Base-by-base conservation (phyloP, 164 flowering plant species). In the Annona squamosa region DNA sequence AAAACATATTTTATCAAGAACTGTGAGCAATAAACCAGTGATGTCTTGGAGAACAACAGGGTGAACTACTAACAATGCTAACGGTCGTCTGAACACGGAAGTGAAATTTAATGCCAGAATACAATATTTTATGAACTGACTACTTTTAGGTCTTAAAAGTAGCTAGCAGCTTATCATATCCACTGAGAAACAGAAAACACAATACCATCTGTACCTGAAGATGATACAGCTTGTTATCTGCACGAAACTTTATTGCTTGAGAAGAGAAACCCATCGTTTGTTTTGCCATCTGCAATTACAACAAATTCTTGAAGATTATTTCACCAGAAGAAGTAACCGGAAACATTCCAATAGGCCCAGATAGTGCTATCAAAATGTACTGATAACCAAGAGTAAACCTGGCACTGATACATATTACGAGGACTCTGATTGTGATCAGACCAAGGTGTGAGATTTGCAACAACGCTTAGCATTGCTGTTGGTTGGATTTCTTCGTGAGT, bases 341-440 rank as follows among this genome's bases (percentile, higher is more conserved):
- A 46, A 68, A 68, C 41, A 68, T 26, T 26, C n/a, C 5, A 26
- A 17, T 16, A 68, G 42, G 43, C 18, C 68, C 42, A 66, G 16
- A 64, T 41, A 6, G 67, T 64, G 70, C 18, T 45, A 17, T 6
- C 59, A 46, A 52, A 26, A 45, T 41, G 70, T 46, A 41, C 16
- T 12, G 52, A 7, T 56, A 48, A 7, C 37, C 37, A 48, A 65
- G 26, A 46, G 56, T 73, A 7, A 61, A 94, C 98, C 97, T 95
- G 98, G 80, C 99, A 95, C 81, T 95, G 99, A 78, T 95, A 95
- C 99, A 95, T 95, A 72, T 95, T 95, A 3, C 99, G 91, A 16
- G 99, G 99, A 70, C 98, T 93, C 82, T 95, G 99, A 83, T 95
- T 95, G 77, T 95, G 98, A 76, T 95, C 94, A 61, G 98, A 95